Conservation (phyloP, 2,329 filamentous ascomycete species). For the Stagonosporopsis chrysanthemi region DNA sequence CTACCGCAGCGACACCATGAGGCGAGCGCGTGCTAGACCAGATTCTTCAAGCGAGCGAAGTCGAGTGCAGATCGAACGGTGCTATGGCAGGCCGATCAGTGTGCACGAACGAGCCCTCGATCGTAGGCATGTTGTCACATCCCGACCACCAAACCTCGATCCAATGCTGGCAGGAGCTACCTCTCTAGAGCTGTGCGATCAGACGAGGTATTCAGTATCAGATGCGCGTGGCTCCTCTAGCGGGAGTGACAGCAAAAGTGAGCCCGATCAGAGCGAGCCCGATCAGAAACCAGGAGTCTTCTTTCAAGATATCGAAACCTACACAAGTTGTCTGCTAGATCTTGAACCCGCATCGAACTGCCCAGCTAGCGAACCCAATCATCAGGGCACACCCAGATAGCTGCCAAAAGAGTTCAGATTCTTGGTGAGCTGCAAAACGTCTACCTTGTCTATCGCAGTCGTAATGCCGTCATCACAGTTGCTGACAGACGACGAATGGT, state of each 20-base stretch:
- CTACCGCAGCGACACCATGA: not conserved
- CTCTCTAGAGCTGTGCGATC: slow-evolving; percentile 17
- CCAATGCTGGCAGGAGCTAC: slow-evolving; percentile 13
- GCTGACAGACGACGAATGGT: too few relatives aligned
- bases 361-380: slow-evolving; percentile 26
- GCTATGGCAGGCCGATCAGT: too few relatives aligned
- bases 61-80: not conserved
- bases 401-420: too few relatives aligned
- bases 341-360: slow-evolving; percentile 24
- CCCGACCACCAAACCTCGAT: not conserved
- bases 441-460: too few relatives aligned
- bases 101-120: not conserved
- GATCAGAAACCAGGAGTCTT: not conserved
- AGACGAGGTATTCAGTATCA: slow-evolving; percentile 21
- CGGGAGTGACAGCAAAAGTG: slow-evolving; percentile 17
- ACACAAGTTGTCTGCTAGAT: slow-evolving; percentile 27
- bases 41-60: not conserved
- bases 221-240: not conserved
- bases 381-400: slow-evolving; percentile 12
- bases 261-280: slow-evolving; percentile 1
- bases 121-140: not conserved
- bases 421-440: too few relatives aligned
- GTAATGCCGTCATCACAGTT: too few relatives aligned
- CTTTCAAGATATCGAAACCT: slow-evolving; percentile 20
- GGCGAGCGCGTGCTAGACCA: not conserved